A percentile compares a stretch with the other conserved stretches of the same genome.
Evolutionary conservation across 345 rosid species (phyloP).

Genomic region (Angophora floribunda): DNA sequence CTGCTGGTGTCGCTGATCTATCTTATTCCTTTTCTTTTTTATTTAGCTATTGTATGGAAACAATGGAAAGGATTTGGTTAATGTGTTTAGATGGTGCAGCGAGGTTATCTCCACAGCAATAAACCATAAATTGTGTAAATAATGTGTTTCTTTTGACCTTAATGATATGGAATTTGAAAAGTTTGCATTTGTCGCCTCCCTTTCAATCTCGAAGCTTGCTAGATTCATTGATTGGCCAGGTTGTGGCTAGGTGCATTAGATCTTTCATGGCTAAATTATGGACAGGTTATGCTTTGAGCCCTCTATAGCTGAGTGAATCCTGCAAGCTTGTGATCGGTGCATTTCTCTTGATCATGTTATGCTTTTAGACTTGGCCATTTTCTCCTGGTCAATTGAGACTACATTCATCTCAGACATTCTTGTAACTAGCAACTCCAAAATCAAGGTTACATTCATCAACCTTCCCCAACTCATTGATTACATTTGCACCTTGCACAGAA

Average conservation of each 20-base stretch:
- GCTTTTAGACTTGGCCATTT: not conserved
- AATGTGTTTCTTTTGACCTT: not conserved
- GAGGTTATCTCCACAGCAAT: accelerated
- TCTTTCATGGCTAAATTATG: not conserved
- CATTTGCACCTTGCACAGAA: not conserved
- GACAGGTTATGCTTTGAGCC: too few relatives aligned
- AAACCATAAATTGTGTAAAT: not conserved
- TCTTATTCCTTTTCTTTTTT: too few relatives aligned
- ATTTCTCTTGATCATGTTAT: not conserved
- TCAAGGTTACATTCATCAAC: accelerated
- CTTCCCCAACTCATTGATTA: not conserved
- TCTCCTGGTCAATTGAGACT: not conserved
- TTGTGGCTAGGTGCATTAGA: not conserved
- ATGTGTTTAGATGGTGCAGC: not conserved
- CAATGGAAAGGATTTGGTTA: too few relatives aligned
- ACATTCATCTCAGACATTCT: not conserved
- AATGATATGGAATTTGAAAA: not conserved
- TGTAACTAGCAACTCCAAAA: not conserved
- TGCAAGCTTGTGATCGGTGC: accelerated
- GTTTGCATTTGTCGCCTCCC: not conserved
- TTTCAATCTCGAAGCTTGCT: not conserved
- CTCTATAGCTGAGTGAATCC: too few relatives aligned
- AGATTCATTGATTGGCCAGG: not conserved
- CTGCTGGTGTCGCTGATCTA: accelerated
- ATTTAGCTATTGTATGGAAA: too few relatives aligned